Base-by-base conservation (phyloP, 139 green algal species). In the Chlorella sp. region DNA sequence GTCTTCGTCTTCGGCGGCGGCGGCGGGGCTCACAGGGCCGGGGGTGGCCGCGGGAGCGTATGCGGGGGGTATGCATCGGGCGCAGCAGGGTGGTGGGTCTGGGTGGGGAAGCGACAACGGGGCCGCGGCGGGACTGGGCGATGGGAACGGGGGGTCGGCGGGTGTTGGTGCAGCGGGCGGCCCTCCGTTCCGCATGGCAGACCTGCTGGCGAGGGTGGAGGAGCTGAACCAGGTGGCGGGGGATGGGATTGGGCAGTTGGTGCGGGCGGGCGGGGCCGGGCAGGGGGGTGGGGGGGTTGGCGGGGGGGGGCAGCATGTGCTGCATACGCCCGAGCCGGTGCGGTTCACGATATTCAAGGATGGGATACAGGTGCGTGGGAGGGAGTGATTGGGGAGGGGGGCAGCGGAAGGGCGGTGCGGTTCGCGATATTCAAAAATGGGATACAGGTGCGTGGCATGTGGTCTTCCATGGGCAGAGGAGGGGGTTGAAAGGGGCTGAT, bases 181-280 rank as follows among this genome's bases (percentile, higher is more conserved):
- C 31, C 55, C 72, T 32, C 69, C 75, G 4, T 75, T 76, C 69
- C 55, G 67, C 17, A 33, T 75, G 36, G 49, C 75, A 72, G 79
- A 77, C 35, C 69, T 85, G 22, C 33, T 62, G 26, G 35, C 63
- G 1, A 71, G 72, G 5, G 72, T 83, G 20, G 78, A 81, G 30
- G 78, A 81, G 26, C 67, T 85, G 14, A 83, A 83, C 49, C 50
- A 82, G 34, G 50, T 88, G 51, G 82, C 78, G n/a, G 78, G 71
- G 2, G 82, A 82, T 36, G 79, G 71, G 2, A 64, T 51, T 10
- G 67, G 70, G 26, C 74, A 83, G 36, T 14, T 86, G 6, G 69
- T 83, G n/a, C 31, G 33, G 2, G 77, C n/a, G n/a, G 62, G 62
- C 24, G 35, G 35, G 35, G 35, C 26, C 67, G 31, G 2, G 42